Evolutionary conservation across 106 monocot species (phyloP).

Genomic region (Triglochin maritima): DNA sequence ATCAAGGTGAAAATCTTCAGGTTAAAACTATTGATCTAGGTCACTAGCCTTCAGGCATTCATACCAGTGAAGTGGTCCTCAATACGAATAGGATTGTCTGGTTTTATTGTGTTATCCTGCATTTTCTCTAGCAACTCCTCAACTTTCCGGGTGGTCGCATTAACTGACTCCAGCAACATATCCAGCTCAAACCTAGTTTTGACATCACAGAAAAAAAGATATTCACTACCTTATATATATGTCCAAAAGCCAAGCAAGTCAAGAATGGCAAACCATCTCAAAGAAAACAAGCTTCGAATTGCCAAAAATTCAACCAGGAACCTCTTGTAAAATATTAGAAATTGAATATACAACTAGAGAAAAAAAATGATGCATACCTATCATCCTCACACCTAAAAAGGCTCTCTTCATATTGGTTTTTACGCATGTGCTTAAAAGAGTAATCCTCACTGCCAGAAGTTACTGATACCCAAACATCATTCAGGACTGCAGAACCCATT

Average conservation of each 20-base stretch:
- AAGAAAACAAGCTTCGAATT: no score
- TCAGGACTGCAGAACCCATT: conserved; percentile 58
- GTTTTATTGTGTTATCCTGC: conserved; percentile 69
- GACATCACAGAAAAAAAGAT: not conserved
- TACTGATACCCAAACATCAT: conserved; percentile 95
- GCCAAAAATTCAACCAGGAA: no score
- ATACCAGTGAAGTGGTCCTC: conserved; percentile 81
- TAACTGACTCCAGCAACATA: conserved; percentile 87
- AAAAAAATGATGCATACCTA: conserved; percentile 29
- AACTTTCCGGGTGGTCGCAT: conserved; percentile 58
- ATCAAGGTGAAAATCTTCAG: not conserved
- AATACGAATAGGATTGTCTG: conserved; percentile 51
- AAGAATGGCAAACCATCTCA: no score
- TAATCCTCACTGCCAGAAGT: conserved; percentile 97
- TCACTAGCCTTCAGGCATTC: conserved; percentile 9
- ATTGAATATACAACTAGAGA: not conserved
- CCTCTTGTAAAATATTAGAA: no score
- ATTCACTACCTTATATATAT: not conserved
- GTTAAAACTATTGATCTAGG: no score
- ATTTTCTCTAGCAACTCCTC: conserved; percentile 82
- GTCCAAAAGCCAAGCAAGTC: no score
- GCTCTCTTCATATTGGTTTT: conserved; percentile 96
- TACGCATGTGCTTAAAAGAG: conserved; percentile 98
- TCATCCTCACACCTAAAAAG: conserved; percentile 99
- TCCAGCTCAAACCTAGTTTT: conserved; percentile 75